Conservation (phyloP, 345 rosid species). For the Gossypium raimondii region DNA sequence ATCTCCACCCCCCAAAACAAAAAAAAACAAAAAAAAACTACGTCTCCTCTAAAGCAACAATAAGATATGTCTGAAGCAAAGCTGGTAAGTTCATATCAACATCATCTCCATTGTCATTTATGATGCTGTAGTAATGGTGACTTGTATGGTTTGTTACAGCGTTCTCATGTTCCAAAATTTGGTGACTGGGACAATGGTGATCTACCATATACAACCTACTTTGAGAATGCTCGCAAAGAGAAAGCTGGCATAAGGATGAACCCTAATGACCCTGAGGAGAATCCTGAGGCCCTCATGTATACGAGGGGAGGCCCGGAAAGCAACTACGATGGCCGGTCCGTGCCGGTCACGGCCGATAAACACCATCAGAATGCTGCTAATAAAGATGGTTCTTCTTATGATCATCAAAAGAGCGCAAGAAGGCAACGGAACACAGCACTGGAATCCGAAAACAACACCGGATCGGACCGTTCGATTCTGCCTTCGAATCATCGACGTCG, state of each 20-base stretch:
- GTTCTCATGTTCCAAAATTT: constrained; percentile 44
- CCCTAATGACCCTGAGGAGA: constrained; percentile 57
- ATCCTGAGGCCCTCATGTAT: constrained; percentile 36
- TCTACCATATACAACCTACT: constrained; percentile 43
- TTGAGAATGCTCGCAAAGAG: constrained; percentile 52
- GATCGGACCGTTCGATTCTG: constrained; percentile 16
- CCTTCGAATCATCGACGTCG: constrained; percentile 11
- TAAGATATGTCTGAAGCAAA: neutral
- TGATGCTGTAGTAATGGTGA: neutral
- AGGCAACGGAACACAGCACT: constrained; percentile 14
- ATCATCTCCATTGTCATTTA: neutral
- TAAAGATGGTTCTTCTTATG: neutral
- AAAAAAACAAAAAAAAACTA: neutral
- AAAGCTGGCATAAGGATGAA: constrained; percentile 32
- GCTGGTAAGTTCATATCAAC: neutral
- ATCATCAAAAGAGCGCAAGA: constrained; percentile 13
- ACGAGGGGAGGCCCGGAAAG: constrained; percentile 14
- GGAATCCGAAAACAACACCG: constrained; percentile 26
- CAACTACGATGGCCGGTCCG: neutral
- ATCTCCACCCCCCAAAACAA: too few relatives aligned
- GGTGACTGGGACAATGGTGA: constrained; percentile 55
- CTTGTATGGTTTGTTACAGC: constrained; percentile 17
- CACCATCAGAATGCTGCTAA: neutral
- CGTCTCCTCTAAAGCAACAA: neutral
- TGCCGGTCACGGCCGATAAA: neutral